Percentiles rank a stretch among this genome's conserved stretches.
Evolutionary conservation across 176 grass and related monocot genomes (phyloP).

Genomic region (Carex littledalei): DNA sequence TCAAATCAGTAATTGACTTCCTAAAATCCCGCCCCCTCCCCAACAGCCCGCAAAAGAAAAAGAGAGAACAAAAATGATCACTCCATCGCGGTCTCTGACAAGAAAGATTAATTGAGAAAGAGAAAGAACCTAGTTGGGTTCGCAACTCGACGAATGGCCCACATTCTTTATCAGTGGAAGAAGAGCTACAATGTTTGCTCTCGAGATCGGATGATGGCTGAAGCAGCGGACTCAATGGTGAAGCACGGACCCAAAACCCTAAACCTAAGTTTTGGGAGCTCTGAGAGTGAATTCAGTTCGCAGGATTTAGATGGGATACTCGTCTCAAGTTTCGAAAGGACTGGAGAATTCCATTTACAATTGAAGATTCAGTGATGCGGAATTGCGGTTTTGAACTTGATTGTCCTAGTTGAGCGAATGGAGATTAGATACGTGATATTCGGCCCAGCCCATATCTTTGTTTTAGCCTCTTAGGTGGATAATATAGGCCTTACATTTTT

Average conservation of each 20-base stretch:
- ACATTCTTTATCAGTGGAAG: not conserved
- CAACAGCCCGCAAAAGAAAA: not conserved
- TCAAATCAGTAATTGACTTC: not conserved
- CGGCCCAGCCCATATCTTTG: not conserved
- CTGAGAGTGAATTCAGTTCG: not conserved
- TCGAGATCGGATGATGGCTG: not conserved
- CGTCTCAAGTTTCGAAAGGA: not conserved
- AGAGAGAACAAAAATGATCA: not conserved
- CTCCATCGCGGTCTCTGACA: not conserved
- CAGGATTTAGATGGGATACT: not conserved
- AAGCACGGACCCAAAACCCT: slow-evolving; percentile 16
- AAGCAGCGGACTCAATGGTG: not conserved
- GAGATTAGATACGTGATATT: not conserved
- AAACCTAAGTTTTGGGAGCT: slow-evolving; percentile 7
- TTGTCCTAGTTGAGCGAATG: no score
- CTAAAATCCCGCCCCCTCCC: not conserved
- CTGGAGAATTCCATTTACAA: not conserved
- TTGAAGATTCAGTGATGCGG: not conserved
- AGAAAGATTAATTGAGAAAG: not conserved
- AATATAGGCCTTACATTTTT: not conserved
- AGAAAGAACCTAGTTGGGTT: slow-evolving; percentile 15
- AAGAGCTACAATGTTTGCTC: not conserved
- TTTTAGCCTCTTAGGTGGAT: not conserved
- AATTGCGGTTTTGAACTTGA: not conserved
- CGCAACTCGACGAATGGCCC: not conserved